A percentile compares a stretch with the other conserved stretches of the same genome.
Evolutionary conservation across 2,329 filamentous ascomycete species (phyloP).

Genomic region (Cladosporium halotolerans): DNA sequence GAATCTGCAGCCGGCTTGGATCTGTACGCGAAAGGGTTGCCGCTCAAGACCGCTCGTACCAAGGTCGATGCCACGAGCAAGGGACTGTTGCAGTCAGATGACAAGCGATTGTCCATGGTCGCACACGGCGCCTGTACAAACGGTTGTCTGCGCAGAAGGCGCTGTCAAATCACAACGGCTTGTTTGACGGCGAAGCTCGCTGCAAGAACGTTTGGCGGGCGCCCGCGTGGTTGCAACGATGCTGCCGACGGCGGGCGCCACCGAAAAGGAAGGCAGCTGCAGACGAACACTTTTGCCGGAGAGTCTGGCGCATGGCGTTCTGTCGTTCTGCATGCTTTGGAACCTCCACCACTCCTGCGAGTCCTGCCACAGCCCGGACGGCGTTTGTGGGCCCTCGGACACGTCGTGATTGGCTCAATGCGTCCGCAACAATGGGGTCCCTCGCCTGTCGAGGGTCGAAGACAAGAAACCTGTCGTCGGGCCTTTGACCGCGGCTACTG

Average conservation of each 20-base stretch:
- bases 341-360: background rate
- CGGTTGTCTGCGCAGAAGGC: background rate
- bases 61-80: background rate
- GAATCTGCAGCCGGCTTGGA: constrained; percentile 7
- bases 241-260: background rate
- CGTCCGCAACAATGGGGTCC: constrained; percentile 1
- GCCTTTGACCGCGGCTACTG: background rate
- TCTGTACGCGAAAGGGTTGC: constrained; percentile 8
- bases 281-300: constrained; percentile 4
- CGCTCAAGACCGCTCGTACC: background rate
- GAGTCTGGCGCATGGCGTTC: constrained; percentile 1
- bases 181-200: constrained; percentile 11
- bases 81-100: background rate
- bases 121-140: constrained; percentile 11
- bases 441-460: background rate
- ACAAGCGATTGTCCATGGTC: background rate
- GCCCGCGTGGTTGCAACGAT: constrained; percentile 6
- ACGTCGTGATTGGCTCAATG: constrained; percentile 2
- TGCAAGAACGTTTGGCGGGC: constrained; percentile 5
- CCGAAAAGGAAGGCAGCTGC: constrained; percentile 5
- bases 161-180: constrained; percentile 7
- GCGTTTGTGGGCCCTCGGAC: background rate
- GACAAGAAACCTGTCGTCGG: background rate
- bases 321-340: background rate
- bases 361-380: background rate